Base-by-base conservation (phyloP, 306 rosid genomes). In the Hylodesmum podocarpum region DNA sequence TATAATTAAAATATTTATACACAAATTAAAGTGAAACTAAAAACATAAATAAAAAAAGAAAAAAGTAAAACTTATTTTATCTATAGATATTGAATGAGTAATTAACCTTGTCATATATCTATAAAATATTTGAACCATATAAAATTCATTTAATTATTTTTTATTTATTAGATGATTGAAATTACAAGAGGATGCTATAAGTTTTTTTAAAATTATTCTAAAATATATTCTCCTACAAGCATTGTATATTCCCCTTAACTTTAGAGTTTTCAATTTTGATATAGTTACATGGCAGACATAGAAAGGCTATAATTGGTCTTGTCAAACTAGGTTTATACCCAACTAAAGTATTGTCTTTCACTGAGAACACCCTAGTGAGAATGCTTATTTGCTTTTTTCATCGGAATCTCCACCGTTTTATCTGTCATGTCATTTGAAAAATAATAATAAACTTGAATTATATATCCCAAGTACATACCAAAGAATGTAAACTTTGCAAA, bases 231-330 rank as follows among this genome's bases (percentile, higher is more conserved):
- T 8, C 15, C 54, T 2, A 16, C 11, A 44, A 70, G 63, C 41
- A 16, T 47, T 66, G 77, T 41, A 70, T 70, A 51, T 40, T 68
- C 49, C 14, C 68, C 4, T 2, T 1, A 28, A 14, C 29, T 36
- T 41, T 1, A n/a, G 3, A 51, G 44, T 53, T 53, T 51, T 13
- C 2, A 16, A 6, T 68, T 68, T 68, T 68, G 9, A 44, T 11
- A 33, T 13, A 7, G 39, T n/a, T 46, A 44, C 43, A 72, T 69
- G 74, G 77, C 75, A 70, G 50, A 77, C 59, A 54, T 66, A 28
- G 71, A 84, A 84, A 81, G 88, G 72, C 84, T 82, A 73, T 31
- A 8, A 54, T 72, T 66, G 59, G 75, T 43, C 69, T 29, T 81
- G 89, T 83, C 78, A 72, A 72, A 54, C 41, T 72, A 78, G 86